Percentiles rank a stretch among this genome's conserved stretches.
These are phyloP conservation scores for Coriolopsis trogii DNA, from an alignment of 1,284 basidiomycete genomes.

Conservation along the genomic window DNA sequence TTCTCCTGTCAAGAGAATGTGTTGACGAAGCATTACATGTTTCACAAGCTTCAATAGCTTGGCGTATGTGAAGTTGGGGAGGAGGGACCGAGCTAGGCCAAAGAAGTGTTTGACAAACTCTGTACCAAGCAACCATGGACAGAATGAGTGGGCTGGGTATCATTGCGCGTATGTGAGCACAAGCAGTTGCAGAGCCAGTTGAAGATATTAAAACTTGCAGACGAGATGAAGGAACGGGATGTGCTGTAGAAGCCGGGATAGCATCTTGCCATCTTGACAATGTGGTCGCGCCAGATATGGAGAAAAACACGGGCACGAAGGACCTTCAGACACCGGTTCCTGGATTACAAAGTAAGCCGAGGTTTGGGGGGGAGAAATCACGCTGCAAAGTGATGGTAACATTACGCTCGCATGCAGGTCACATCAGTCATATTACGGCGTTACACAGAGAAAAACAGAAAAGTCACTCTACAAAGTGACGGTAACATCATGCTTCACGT, in stretches of 20 bases:
- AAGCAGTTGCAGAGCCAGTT: constrained; percentile 31
- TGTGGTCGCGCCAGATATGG: constrained; percentile 18
- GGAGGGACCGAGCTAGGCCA: constrained; percentile 27
- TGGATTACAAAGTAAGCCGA: too few relatives aligned
- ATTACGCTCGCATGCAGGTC: too few relatives aligned
- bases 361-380: too few relatives aligned
- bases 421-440: too few relatives aligned
- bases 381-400: too few relatives aligned
- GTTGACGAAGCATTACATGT: constrained; percentile 27
- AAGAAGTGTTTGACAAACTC: constrained; percentile 36
- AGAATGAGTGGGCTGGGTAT: constrained; percentile 28
- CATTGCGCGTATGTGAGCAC: constrained; percentile 15
- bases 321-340: too few relatives aligned
- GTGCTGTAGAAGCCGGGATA: constrained; percentile 27
- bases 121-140: constrained; percentile 16
- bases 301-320: constrained; percentile 30
- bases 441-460: too few relatives aligned
- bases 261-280: constrained; percentile 10
- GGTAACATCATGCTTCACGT: too few relatives aligned
- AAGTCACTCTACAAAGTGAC: too few relatives aligned
- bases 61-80: constrained; percentile 32
- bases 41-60: constrained; percentile 31
- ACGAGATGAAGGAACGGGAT: constrained; percentile 28
- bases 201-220: constrained; percentile 31
- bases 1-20: constrained; percentile 22